These are phyloP conservation scores for Dicorynia guianensis DNA, from an alignment of 306 rosid genomes.

Conservation along the genomic window DNA sequence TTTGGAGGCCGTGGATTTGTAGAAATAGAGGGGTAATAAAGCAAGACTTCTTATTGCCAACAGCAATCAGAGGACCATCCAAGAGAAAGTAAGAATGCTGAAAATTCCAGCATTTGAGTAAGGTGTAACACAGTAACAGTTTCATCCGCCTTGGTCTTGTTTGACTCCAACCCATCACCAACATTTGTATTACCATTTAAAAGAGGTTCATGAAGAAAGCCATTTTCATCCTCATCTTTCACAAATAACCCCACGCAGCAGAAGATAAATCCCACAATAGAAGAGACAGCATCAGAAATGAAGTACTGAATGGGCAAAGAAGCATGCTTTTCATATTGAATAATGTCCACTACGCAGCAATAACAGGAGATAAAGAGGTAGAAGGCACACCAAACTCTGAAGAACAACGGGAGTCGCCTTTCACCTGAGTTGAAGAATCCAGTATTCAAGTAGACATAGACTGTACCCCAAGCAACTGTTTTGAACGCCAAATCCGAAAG, in stretches of 20 bases:
- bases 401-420: constrained; percentile 41
- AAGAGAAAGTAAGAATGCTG: constrained; percentile 57
- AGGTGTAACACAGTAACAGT: constrained; percentile 60
- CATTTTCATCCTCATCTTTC: constrained; percentile 43
- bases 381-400: constrained; percentile 56
- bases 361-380: constrained; percentile 47
- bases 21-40: too few relatives aligned
- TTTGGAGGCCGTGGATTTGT: too few relatives aligned
- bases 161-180: constrained; percentile 19
- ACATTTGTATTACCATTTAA: constrained; percentile 38
- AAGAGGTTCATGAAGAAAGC: constrained; percentile 49
- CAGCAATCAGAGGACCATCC: constrained; percentile 56
- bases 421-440: constrained; percentile 42
- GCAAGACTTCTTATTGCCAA: constrained; percentile 53
- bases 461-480: constrained; percentile 50
- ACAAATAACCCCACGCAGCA: constrained; percentile 45
- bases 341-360: constrained; percentile 37
- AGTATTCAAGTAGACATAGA: constrained; percentile 38
- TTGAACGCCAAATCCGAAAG: constrained; percentile 52
- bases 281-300: constrained; percentile 51
- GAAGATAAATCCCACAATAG: constrained; percentile 44
- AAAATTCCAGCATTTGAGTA: constrained; percentile 61
- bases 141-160: constrained; percentile 47
- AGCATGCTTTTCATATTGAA: constrained; percentile 33
- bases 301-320: constrained; percentile 34